These are phyloP conservation scores for Suillus americanus DNA, from an alignment of 768 basidiomycete species.

Conservation along the genomic window DNA sequence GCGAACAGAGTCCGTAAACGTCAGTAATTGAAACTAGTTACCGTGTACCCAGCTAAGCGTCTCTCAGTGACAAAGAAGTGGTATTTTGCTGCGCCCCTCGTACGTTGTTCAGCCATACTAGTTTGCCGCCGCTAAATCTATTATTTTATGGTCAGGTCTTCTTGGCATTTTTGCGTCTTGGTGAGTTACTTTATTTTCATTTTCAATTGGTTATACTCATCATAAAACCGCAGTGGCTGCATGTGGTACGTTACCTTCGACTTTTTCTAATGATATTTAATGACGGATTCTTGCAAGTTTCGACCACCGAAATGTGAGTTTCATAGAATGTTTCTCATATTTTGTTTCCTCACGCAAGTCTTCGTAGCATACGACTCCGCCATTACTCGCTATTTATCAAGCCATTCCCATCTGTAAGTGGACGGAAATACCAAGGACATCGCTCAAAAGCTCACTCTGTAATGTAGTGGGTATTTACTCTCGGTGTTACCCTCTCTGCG, in stretches of 20 bases:
- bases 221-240: slow-evolving; percentile 23
- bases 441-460: neutral
- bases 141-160: slow-evolving; percentile 17
- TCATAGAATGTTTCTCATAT: neutral
- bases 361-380: slow-evolving; percentile 24
- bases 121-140: neutral
- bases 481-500: slow-evolving; percentile 31
- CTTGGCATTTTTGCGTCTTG: slow-evolving; percentile 33
- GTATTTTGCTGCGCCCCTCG: slow-evolving; percentile 31
- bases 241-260: slow-evolving; percentile 20
- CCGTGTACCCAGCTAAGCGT: neutral
- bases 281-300: slow-evolving; percentile 16
- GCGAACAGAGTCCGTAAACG: slow-evolving; percentile 35
- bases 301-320: slow-evolving; percentile 32
- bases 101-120: slow-evolving; percentile 7
- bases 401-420: slow-evolving; percentile 29
- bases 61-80: slow-evolving; percentile 31
- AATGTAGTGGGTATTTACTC: slow-evolving; percentile 31
- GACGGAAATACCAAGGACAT: neutral
- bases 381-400: slow-evolving; percentile 31
- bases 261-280: neutral
- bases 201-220: neutral
- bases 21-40: slow-evolving; percentile 12
- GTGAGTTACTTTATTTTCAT: slow-evolving; percentile 18
- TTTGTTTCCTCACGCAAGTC: neutral